phyloP scores from a whole-genome alignment of 164 flowering plant species.

The Buxus sempervirens region DNA sequence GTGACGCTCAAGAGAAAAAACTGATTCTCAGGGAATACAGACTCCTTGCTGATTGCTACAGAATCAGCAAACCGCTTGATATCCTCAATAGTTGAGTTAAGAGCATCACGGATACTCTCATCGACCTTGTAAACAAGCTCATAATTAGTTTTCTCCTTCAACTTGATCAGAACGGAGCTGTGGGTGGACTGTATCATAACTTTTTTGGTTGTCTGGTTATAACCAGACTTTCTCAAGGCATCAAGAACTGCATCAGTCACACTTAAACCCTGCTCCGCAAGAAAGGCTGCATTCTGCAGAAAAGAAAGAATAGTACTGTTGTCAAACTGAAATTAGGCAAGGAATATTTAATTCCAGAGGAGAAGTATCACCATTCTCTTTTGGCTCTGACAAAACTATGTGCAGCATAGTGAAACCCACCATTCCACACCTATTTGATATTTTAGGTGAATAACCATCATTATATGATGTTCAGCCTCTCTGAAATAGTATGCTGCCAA shows the following conservation, averaged over 20 bases:
- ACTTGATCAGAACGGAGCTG: conserved; percentile 51
- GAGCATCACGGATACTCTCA: conserved; percentile 45
- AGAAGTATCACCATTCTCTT: not conserved
- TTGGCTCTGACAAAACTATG: not conserved
- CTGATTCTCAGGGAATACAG: conserved; percentile 36
- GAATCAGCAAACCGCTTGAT: conserved; percentile 71
- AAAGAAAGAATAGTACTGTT: conserved; percentile 5
- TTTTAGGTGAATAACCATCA: not conserved
- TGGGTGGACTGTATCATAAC: conserved; percentile 27
- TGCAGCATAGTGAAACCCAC: not conserved
- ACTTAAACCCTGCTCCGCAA: conserved; percentile 52
- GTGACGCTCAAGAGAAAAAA: conserved; percentile 41
- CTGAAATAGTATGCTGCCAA: not conserved
- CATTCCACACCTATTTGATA: not conserved
- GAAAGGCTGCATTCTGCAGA: conserved; percentile 81
- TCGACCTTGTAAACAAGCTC: conserved; percentile 64
- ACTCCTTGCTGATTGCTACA: conserved; percentile 52
- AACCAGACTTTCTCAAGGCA: conserved; percentile 54
- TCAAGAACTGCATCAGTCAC: not conserved
- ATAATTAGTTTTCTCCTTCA: conserved; percentile 43
- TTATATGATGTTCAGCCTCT: not conserved
- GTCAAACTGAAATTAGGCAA: not conserved
- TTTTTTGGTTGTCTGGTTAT: conserved; percentile 34
- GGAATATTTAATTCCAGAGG: not conserved
- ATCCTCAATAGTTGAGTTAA: conserved; percentile 45